Evolutionary conservation across 139 green algal genomes (phyloP).

Genomic region (Coelastrella sp.): DNA sequence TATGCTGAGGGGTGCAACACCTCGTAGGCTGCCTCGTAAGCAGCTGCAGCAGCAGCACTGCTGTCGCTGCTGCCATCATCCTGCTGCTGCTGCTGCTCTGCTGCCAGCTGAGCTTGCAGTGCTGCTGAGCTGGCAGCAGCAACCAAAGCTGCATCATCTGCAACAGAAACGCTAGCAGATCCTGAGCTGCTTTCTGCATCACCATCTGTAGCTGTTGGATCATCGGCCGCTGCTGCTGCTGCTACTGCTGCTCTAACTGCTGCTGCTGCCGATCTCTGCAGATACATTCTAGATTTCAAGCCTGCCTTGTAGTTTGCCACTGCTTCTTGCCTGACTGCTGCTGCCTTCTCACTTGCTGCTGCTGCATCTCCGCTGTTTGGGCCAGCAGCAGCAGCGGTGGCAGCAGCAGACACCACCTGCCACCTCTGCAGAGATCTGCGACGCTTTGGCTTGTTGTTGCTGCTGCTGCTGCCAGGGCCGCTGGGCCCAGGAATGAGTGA

Average conservation of each 20-base stretch:
- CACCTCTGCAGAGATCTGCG: too few relatives aligned
- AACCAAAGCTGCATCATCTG: background rate
- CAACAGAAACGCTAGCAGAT: too few relatives aligned
- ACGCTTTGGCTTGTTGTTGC: too few relatives aligned
- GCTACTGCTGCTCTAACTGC: background rate
- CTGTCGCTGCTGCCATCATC: background rate
- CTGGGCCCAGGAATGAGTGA: background rate
- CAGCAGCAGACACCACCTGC: too few relatives aligned
- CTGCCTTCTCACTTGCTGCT: too few relatives aligned
- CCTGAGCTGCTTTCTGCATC: background rate
- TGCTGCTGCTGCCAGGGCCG: background rate
- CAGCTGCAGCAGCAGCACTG: background rate
- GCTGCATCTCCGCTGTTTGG: too few relatives aligned
- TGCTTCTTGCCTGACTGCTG: too few relatives aligned
- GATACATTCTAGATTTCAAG: too few relatives aligned
- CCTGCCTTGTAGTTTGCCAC: too few relatives aligned
- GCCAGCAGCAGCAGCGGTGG: background rate
- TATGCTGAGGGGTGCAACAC: background rate
- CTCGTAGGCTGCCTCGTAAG: slow-evolving; percentile 1
- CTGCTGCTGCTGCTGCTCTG: background rate
- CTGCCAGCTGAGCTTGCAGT: background rate
- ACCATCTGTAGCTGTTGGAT: too few relatives aligned
- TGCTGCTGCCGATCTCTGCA: too few relatives aligned
- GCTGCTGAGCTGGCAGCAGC: background rate
- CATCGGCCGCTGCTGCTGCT: background rate